phyloP scores from a whole-genome alignment of 2,329 filamentous ascomycete genomes.

The Diaporthe humulicola region DNA sequence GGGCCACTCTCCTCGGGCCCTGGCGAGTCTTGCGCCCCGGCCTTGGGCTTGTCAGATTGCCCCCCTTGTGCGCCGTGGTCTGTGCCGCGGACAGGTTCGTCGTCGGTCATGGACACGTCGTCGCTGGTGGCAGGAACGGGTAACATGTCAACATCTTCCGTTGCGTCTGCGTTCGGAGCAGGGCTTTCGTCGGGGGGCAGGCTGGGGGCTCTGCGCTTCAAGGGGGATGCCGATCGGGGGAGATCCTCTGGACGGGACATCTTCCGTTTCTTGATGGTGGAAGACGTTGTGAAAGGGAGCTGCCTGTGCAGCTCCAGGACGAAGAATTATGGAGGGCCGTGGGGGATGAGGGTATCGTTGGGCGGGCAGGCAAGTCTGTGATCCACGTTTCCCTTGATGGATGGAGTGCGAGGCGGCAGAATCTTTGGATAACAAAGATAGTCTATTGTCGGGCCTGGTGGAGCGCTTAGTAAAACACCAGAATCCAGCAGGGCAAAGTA shows the following conservation, averaged over 20 bases:
- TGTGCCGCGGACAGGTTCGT: slow-evolving; percentile 26
- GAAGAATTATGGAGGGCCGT: slow-evolving; percentile 40
- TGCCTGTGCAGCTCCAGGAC: slow-evolving; percentile 71
- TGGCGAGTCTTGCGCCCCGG: slow-evolving; percentile 15
- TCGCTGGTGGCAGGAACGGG: slow-evolving; percentile 44
- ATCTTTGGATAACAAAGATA: slow-evolving; percentile 35
- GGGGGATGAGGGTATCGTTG: slow-evolving; percentile 22
- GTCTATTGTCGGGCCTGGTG: slow-evolving; percentile 24
- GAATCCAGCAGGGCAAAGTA: slow-evolving; percentile 11
- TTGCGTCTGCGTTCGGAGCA: slow-evolving; percentile 50
- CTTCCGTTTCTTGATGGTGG: slow-evolving; percentile 77
- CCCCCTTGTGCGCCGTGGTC: slow-evolving; percentile 19
- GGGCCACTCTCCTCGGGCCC: slow-evolving; percentile 20
- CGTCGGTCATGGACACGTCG: slow-evolving; percentile 21
- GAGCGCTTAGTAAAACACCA: slow-evolving; percentile 37
- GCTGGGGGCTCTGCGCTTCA: slow-evolving; percentile 74
- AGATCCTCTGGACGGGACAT: slow-evolving; percentile 69
- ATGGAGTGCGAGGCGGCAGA: slow-evolving; percentile 31
- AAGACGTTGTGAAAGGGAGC: slow-evolving; percentile 80
- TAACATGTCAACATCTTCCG: slow-evolving; percentile 62
- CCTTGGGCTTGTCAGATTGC: background rate
- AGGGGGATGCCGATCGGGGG: slow-evolving; percentile 73
- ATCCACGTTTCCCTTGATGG: slow-evolving; percentile 22
- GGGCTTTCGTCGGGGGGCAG: slow-evolving; percentile 64
- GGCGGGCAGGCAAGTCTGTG: slow-evolving; percentile 35